A percentile compares a stretch with the other conserved stretches of the same genome.
Evolutionary conservation across 257 asterid genomes (phyloP).

Genomic region (Salvia hispanica): DNA sequence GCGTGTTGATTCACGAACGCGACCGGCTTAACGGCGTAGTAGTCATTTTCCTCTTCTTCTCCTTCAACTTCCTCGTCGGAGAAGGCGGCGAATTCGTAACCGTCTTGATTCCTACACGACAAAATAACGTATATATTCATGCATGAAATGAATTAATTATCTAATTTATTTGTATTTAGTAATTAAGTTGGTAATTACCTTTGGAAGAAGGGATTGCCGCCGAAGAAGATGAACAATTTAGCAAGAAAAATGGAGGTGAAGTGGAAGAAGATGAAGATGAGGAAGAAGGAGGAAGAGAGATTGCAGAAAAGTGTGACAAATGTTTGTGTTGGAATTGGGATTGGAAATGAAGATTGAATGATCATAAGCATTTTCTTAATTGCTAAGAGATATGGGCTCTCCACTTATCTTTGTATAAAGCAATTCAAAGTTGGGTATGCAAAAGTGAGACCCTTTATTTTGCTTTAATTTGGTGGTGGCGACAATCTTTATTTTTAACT

Average conservation of each 20-base stretch:
- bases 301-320: slow-evolving; percentile 69
- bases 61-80: slow-evolving; percentile 63
- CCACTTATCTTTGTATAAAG: slow-evolving; percentile 44
- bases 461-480: slow-evolving; percentile 40
- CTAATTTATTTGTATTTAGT: no score
- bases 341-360: slow-evolving; percentile 47
- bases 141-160: no score
- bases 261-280: slow-evolving; percentile 71
- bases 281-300: slow-evolving; percentile 65
- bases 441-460: slow-evolving; percentile 53
- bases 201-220: slow-evolving; percentile 70
- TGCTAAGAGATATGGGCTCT: slow-evolving; percentile 29
- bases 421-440: slow-evolving; percentile 48
- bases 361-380: slow-evolving; percentile 59
- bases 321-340: slow-evolving; percentile 56
- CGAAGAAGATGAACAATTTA: slow-evolving; percentile 64
- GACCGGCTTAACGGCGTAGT: background rate
- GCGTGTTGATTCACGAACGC: slow-evolving; percentile 5
- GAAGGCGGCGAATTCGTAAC: slow-evolving; percentile 45
- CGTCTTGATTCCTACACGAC: slow-evolving; percentile 58
- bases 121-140: no score
- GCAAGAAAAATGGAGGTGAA: slow-evolving; percentile 73
- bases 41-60: slow-evolving; percentile 27
- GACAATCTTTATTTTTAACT: slow-evolving; percentile 34
- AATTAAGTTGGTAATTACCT: slow-evolving; percentile 42